Conservation (phyloP, 805 yeast genomes). For the Ogataea siamensis region DNA sequence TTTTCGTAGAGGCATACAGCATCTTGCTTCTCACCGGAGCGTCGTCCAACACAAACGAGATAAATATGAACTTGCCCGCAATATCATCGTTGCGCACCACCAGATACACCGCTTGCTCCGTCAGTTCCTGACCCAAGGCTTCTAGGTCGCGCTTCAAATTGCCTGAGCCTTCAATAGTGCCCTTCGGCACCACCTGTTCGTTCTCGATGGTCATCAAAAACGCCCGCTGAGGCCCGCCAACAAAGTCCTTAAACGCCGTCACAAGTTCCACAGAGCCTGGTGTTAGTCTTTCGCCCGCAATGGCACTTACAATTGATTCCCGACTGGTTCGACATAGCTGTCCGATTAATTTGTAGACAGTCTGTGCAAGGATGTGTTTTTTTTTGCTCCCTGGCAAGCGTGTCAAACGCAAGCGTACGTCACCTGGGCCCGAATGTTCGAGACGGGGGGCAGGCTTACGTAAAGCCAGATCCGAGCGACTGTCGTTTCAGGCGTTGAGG, state of each 20-base stretch:
- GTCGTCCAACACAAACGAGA: constrained; percentile 82
- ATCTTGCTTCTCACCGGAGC: constrained; percentile 83
- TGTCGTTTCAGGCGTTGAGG: not conserved
- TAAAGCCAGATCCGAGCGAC: not conserved
- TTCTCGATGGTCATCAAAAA: constrained; percentile 29
- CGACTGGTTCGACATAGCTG: constrained; percentile 62
- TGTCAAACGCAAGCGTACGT: not conserved
- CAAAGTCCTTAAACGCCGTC: constrained; percentile 42
- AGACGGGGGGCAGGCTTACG: constrained; percentile 1
- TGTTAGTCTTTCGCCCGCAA: too few species aligned
- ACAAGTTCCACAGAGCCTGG: constrained; percentile 44
- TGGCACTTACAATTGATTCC: constrained; percentile 49
- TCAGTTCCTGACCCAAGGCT: constrained; percentile 32
- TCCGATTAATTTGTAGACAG: not conserved
- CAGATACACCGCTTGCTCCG: constrained; percentile 49
- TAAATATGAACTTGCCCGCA: constrained; percentile 47
- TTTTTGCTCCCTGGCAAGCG: too few species aligned
- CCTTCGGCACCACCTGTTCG: constrained; percentile 35
- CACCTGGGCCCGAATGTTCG: not conserved
- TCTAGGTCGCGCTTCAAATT: constrained; percentile 37
- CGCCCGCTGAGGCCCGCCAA: constrained; percentile 32
- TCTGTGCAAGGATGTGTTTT: constrained; percentile 9
- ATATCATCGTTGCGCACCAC: constrained; percentile 39
- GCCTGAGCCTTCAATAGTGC: constrained; percentile 30
- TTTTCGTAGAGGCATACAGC: constrained; percentile 91